phyloP scores from a whole-genome alignment of 768 basidiomycete species.

The Xerocomus potaroensis region DNA sequence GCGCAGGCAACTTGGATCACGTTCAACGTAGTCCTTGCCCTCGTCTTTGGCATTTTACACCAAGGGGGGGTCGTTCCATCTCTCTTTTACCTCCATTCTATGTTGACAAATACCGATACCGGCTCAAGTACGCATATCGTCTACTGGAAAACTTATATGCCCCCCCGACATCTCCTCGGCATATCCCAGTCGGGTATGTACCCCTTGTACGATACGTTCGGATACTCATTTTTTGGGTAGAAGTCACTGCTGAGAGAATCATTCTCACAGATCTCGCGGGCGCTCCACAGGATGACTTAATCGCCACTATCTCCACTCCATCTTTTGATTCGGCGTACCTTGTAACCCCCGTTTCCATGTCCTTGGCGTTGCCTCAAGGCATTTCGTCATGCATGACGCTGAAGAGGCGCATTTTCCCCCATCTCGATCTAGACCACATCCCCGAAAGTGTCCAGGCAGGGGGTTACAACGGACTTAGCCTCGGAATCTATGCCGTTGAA shows the following conservation, averaged over 20 bases:
- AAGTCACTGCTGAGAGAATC: conserved; percentile 19
- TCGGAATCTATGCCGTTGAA: conserved; percentile 31
- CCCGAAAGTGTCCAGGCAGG: conserved; percentile 29
- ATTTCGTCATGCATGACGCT: conserved; percentile 23
- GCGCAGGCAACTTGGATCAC: conserved; percentile 26
- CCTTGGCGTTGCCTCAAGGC: conserved; percentile 12
- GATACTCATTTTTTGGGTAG: conserved; percentile 15
- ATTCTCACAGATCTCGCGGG: conserved; percentile 31
- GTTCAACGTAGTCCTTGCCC: conserved; percentile 26
- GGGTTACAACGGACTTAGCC: conserved; percentile 26
- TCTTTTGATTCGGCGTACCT: conserved; percentile 18
- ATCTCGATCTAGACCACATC: conserved; percentile 38
- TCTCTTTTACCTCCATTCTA: conserved; percentile 30
- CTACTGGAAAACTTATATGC: conserved; percentile 42
- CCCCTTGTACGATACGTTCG: background rate
- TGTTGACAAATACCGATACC: conserved; percentile 7
- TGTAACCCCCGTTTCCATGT: conserved; percentile 31
- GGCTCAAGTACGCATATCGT: conserved; percentile 16
- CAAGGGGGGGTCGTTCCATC: conserved; percentile 42
- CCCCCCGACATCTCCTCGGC: conserved; percentile 35
- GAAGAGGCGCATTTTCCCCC: conserved; percentile 29
- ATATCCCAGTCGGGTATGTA: conserved; percentile 21
- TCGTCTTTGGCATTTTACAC: conserved; percentile 36
- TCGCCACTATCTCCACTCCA: conserved; percentile 12
- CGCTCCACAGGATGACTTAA: conserved; percentile 13